Evolutionary conservation across 306 rosid species (phyloP).

Genomic region (Glycine tomentella): DNA sequence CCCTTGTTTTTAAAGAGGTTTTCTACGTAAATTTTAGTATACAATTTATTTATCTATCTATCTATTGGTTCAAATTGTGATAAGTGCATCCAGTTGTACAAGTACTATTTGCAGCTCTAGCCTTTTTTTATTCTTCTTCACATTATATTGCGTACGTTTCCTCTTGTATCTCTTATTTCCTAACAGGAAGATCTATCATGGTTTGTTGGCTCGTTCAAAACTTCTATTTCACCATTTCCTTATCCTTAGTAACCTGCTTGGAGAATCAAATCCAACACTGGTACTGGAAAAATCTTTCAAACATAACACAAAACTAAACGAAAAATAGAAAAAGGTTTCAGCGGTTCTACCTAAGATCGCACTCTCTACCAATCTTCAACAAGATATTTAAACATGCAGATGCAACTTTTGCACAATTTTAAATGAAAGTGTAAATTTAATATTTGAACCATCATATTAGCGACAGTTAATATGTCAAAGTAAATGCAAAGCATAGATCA

Average conservation of each 20-base stretch:
- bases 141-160: no score
- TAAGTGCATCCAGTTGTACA: not conserved
- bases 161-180: no score
- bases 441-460: conserved; percentile 22
- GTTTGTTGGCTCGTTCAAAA: no score
- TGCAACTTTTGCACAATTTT: conserved; percentile 35
- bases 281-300: no score
- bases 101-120: no score
- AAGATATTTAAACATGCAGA: conserved; percentile 35
- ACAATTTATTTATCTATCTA: not conserved
- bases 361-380: not conserved
- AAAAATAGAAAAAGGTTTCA: conserved; percentile 31
- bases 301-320: conserved; percentile 7
- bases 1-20: no score
- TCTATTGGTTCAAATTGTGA: not conserved
- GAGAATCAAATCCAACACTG: not conserved
- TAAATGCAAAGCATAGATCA: conserved; percentile 32
- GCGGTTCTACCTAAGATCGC: not conserved
- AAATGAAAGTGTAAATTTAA: conserved; percentile 20
- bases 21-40: no score
- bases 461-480: conserved; percentile 20
- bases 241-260: not conserved
- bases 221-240: not conserved
- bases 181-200: no score
- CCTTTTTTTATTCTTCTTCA: no score